These are phyloP conservation scores for Aurantiochytrium sp. DNA, from an alignment of 108 stramenopile genomes.

Conservation along the genomic window DNA sequence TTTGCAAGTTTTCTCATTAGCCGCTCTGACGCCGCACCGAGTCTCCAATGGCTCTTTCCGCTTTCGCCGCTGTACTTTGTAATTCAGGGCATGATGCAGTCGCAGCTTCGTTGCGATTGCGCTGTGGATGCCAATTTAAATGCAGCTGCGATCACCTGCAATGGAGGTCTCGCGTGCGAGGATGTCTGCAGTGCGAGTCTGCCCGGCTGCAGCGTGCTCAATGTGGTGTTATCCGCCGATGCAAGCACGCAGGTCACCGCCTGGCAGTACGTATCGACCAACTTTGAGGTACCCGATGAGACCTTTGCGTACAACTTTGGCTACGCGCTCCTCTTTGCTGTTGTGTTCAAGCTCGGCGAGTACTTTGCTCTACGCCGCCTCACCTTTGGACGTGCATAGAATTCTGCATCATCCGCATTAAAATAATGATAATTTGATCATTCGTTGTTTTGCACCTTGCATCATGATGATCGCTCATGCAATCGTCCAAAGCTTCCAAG, in stretches of 20 bases:
- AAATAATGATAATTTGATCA: too few species aligned
- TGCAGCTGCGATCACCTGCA: background rate
- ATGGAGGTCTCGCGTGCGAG: background rate
- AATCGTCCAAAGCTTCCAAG: too few species aligned
- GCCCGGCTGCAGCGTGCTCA: background rate
- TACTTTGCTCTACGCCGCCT: background rate
- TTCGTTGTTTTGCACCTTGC: too few species aligned
- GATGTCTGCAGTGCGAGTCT: background rate
- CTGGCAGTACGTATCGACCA: background rate
- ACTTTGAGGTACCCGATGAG: background rate
- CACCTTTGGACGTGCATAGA: background rate
- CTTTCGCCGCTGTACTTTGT: background rate
- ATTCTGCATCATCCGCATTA: too few species aligned
- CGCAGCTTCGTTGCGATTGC: background rate
- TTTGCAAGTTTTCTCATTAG: constrained; percentile 28
- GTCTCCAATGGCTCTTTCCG: constrained; percentile 3
- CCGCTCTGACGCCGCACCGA: background rate
- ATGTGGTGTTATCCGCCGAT: background rate
- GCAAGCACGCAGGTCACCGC: background rate
- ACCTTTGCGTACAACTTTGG: background rate
- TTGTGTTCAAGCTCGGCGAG: background rate
- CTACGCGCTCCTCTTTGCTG: background rate
- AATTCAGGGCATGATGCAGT: background rate
- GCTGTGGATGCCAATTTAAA: background rate
- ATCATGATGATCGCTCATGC: too few species aligned